phyloP scores from a whole-genome alignment of 2,329 filamentous ascomycete species.

The Thyridium curvatum region DNA sequence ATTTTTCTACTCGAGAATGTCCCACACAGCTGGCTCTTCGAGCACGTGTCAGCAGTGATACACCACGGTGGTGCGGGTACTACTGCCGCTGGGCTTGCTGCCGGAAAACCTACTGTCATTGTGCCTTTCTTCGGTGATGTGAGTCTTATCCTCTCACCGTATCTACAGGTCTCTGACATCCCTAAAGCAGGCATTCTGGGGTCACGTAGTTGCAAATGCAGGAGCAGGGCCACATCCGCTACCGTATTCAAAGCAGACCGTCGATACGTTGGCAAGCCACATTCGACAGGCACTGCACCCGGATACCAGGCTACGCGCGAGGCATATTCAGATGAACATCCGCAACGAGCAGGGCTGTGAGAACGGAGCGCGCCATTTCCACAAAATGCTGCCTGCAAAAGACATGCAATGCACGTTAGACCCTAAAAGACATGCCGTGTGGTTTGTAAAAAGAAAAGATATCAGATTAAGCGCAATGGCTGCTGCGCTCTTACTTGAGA shows the following conservation, averaged over 20 bases:
- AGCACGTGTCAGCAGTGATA: slow-evolving; percentile 55
- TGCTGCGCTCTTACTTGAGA: too few relatives aligned
- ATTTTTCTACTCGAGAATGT: slow-evolving; percentile 67
- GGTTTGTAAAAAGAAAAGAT: too few relatives aligned
- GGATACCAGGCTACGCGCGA: too few relatives aligned
- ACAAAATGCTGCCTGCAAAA: too few relatives aligned
- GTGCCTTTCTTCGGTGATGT: slow-evolving; percentile 70
- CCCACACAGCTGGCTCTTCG: slow-evolving; percentile 71
- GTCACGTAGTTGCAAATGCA: slow-evolving; percentile 56
- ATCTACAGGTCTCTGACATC: not conserved
- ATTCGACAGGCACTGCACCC: too few relatives aligned
- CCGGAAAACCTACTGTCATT: slow-evolving; percentile 64
- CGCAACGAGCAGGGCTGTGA: too few relatives aligned
- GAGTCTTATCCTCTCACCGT: not conserved
- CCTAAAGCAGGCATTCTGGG: slow-evolving; percentile 63
- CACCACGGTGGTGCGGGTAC: slow-evolving; percentile 72
- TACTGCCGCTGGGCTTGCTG: slow-evolving; percentile 65
- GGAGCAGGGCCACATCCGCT: slow-evolving; percentile 59
- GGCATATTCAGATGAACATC: too few relatives aligned
- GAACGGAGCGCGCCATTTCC: too few relatives aligned
- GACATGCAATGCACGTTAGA: too few relatives aligned
- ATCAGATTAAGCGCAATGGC: too few relatives aligned
- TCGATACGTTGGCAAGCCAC: slow-evolving; percentile 58
- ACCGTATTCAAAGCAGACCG: slow-evolving; percentile 58
- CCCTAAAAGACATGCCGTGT: too few relatives aligned